These are phyloP conservation scores for Colletotrichum scovillei DNA, from an alignment of 2,329 filamentous ascomycete species.

Conservation along the genomic window DNA sequence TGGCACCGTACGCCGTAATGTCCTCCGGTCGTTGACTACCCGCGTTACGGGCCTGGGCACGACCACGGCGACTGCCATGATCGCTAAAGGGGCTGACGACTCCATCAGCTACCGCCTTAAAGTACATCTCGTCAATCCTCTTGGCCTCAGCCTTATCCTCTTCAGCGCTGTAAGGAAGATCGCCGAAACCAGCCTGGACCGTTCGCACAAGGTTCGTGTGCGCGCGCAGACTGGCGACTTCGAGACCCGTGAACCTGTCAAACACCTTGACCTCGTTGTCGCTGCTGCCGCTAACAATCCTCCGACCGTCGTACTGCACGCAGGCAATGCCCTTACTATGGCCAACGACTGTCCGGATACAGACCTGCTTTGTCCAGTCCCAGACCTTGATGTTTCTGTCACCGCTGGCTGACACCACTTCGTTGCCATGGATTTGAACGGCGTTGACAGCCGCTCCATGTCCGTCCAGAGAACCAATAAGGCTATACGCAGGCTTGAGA, in stretches of 20 bases:
- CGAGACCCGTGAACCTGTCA: conserved; percentile 84
- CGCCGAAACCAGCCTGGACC: conserved; percentile 93
- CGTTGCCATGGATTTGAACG: conserved; percentile 86
- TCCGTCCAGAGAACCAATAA: conserved; percentile 83
- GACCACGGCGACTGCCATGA: conserved; percentile 43
- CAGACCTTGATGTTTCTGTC: conserved; percentile 95
- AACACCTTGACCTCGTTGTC: conserved; percentile 97
- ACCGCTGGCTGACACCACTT: conserved; percentile 94
- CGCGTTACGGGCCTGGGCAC: conserved; percentile 64
- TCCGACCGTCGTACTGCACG: conserved; percentile 93
- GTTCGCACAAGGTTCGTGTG: conserved; percentile 91
- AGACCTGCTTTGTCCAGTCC: conserved; percentile 85
- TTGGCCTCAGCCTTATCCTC: conserved; percentile 80
- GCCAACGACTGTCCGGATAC: conserved; percentile 82
- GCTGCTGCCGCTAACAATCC: conserved; percentile 95
- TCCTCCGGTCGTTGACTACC: conserved; percentile 81
- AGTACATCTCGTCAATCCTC: conserved; percentile 79
- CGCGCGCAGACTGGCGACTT: conserved; percentile 87
- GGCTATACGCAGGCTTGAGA: conserved; percentile 73
- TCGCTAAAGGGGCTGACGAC: conserved; percentile 46
- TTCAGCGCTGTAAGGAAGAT: conserved; percentile 82
- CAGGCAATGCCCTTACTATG: conserved; percentile 97
- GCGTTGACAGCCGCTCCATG: conserved; percentile 95
- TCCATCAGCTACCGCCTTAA: conserved; percentile 67
- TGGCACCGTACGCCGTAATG: conserved; percentile 84